These are phyloP conservation scores for Maudiozyma pseudohumilis DNA, from an alignment of 805 yeast species.

Conservation along the genomic window DNA sequence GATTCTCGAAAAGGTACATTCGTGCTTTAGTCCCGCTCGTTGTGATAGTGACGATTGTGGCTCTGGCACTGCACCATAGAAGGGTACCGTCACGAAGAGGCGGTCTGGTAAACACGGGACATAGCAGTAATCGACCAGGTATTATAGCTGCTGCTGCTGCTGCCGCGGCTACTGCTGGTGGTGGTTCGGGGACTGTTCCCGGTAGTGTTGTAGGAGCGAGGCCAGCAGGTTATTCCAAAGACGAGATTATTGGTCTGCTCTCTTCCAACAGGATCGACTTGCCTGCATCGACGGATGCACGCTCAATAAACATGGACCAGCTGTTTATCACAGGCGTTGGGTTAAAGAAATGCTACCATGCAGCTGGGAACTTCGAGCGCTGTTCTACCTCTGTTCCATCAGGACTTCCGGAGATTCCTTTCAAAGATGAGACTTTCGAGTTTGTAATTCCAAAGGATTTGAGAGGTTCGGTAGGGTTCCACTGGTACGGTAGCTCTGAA, in stretches of 20 bases:
- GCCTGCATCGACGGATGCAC: not conserved
- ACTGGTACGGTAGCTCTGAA: conserved; percentile 19
- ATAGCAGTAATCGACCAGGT: no score
- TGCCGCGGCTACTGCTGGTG: no score
- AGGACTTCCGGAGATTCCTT: no score
- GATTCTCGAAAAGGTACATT: conserved; percentile 1
- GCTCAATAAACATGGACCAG: not conserved
- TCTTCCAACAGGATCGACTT: not conserved
- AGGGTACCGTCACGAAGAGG: no score
- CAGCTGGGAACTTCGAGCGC: conserved; percentile 9
- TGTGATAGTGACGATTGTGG: not conserved
- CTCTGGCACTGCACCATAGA: no score
- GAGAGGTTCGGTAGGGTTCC: conserved; percentile 11
- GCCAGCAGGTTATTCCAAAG: no score
- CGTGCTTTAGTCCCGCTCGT: not conserved
- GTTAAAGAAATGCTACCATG: conserved; percentile 13
- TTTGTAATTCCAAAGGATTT: conserved; percentile 15
- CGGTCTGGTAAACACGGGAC: no score
- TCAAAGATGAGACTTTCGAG: not conserved
- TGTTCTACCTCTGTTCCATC: conserved; percentile 2
- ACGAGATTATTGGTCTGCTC: not conserved
- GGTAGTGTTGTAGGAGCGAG: no score
- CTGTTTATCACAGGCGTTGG: conserved; percentile 15
- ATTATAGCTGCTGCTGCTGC: no score
- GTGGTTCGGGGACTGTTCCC: no score